Evolutionary conservation across 1,139 yeast species (phyloP).

Genomic region (Zygosaccharomyces pseudobailii): DNA sequence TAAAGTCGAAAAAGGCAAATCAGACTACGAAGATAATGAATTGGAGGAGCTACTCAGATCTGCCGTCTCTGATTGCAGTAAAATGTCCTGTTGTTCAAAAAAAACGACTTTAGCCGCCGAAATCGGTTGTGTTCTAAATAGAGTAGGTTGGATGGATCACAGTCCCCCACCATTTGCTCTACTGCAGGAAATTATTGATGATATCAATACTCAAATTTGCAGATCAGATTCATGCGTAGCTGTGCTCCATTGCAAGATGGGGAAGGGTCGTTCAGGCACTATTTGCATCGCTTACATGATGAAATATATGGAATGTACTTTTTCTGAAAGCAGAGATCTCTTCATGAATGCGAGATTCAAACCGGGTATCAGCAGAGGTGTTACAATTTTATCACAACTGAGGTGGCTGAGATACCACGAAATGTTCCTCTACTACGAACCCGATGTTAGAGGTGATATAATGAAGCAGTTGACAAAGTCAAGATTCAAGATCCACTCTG

Average conservation of each 20-base stretch:
- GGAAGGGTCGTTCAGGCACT: slow-evolving; percentile 88
- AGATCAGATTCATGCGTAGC: slow-evolving; percentile 45
- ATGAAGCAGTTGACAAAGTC: slow-evolving; percentile 8
- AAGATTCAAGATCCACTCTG: slow-evolving; percentile 16
- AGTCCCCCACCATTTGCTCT: slow-evolving; percentile 62
- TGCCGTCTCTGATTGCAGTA: background rate
- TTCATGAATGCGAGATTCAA: slow-evolving; percentile 62
- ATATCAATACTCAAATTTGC: slow-evolving; percentile 44
- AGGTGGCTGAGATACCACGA: slow-evolving; percentile 63
- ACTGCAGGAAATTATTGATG: slow-evolving; percentile 42
- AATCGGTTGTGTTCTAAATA: slow-evolving; percentile 8
- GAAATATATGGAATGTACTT: slow-evolving; percentile 37
- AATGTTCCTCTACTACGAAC: slow-evolving; percentile 28
- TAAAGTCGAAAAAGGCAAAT: slow-evolving; percentile 54
- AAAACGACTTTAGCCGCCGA: slow-evolving; percentile 5
- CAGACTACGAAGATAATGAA: slow-evolving; percentile 42
- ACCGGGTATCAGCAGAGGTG: slow-evolving; percentile 55
- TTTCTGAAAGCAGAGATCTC: slow-evolving; percentile 44
- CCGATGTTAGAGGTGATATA: slow-evolving; percentile 11
- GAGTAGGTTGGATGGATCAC: slow-evolving; percentile 61
- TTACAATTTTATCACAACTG: slow-evolving; percentile 66
- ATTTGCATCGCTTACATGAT: slow-evolving; percentile 68
- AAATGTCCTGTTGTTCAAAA: background rate
- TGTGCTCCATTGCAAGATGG: slow-evolving; percentile 82
- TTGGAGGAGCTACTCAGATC: slow-evolving; percentile 10